These are phyloP conservation scores for Pistacia vera DNA, from an alignment of 345 rosid genomes.

Conservation along the genomic window DNA sequence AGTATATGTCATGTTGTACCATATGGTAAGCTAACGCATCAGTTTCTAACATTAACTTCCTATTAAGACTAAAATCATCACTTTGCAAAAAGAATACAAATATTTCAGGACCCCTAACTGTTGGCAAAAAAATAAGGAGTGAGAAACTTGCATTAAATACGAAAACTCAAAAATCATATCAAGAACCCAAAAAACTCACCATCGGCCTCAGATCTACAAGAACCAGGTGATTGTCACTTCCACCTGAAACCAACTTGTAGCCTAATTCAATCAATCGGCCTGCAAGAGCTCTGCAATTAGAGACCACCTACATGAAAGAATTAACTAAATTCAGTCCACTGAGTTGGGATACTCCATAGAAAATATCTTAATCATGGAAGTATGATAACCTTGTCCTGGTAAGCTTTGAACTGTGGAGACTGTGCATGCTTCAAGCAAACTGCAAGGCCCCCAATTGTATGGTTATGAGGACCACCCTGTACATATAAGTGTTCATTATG, in stretches of 20 bases:
- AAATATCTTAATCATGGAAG: neutral
- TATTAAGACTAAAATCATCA: neutral
- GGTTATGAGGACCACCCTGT: constrained; percentile 99
- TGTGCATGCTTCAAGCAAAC: constrained; percentile 90
- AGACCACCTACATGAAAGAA: constrained; percentile 59
- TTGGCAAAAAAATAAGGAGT: neutral
- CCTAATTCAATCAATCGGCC: constrained; percentile 71
- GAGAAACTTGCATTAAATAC: neutral
- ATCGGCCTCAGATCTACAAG: constrained; percentile 86
- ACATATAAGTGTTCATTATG: constrained; percentile 11
- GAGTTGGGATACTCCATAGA: neutral
- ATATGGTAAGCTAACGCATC: neutral
- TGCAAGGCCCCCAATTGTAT: constrained; percentile 89
- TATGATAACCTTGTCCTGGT: constrained; percentile 68
- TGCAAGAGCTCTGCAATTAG: constrained; percentile 81
- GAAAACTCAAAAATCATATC: neutral
- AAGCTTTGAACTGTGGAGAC: constrained; percentile 66
- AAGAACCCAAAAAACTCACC: constrained; percentile 41
- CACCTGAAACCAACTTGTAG: constrained; percentile 85
- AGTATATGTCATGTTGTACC: neutral
- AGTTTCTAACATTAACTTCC: neutral
- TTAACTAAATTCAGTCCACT: neutral
- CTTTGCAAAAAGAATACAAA: neutral
- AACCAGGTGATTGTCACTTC: constrained; percentile 89
- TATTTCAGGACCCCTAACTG: neutral